A percentile compares a stretch with the other conserved stretches of the same genome.
These are phyloP conservation scores for Beauveria varroae DNA, from an alignment of 2,329 filamentous ascomycete species.

Conservation along the genomic window DNA sequence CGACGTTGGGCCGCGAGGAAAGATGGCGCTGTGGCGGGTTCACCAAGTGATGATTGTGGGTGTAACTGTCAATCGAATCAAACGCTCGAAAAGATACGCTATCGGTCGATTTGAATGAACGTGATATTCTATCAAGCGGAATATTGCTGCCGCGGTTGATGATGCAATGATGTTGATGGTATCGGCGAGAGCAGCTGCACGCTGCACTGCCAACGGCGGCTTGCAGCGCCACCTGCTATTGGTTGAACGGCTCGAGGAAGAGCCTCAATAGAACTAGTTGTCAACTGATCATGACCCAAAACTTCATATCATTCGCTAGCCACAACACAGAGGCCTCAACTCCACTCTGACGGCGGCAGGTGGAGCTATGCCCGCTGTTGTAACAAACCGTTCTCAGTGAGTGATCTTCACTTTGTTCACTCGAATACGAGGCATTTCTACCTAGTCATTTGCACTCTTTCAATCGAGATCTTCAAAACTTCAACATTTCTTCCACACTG, in stretches of 20 bases:
- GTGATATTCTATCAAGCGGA: not conserved
- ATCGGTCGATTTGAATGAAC: not conserved
- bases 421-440: not conserved
- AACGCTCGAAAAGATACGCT: not conserved
- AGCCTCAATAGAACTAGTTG: not conserved
- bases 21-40: not conserved
- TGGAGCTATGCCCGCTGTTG: not conserved
- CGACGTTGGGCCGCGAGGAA: not conserved
- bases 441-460: not conserved
- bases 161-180: not conserved
- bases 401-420: not conserved
- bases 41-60: not conserved
- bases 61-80: not conserved
- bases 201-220: not conserved
- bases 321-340: not conserved
- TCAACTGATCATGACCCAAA: not conserved
- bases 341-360: conserved; percentile 1
- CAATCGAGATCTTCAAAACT: not conserved
- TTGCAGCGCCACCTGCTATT: not conserved
- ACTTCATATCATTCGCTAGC: not conserved
- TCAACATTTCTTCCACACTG: not conserved
- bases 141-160: not conserved
- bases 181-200: not conserved
- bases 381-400: not conserved
- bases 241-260: too few species aligned